phyloP scores from a whole-genome alignment of 2,329 filamentous ascomycete species.

The Scedosporium boydii region DNA sequence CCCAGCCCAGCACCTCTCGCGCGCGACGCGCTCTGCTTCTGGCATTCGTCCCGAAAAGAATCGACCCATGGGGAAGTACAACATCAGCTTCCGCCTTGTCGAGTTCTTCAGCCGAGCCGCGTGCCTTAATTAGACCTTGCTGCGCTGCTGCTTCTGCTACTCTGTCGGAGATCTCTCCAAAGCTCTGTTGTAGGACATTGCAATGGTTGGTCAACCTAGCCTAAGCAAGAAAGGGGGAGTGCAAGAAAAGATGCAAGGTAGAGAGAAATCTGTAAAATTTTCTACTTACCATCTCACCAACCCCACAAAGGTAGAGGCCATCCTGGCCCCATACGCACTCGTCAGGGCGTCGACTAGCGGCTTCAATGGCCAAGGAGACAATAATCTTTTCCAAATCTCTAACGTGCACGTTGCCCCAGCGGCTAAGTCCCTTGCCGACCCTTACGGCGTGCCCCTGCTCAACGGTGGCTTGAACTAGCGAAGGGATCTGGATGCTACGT shows the following conservation, averaged over 20 bases:
- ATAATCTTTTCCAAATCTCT: slow-evolving; percentile 22
- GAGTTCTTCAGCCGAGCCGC: slow-evolving; percentile 17
- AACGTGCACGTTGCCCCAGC: slow-evolving; percentile 27
- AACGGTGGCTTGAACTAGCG: slow-evolving; percentile 22
- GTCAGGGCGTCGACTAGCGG: slow-evolving; percentile 11
- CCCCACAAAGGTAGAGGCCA: slow-evolving; percentile 25
- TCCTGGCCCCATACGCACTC: slow-evolving; percentile 24
- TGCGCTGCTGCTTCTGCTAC: slow-evolving; percentile 17
- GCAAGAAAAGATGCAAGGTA: too few relatives aligned
- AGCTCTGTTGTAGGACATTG: slow-evolving; percentile 12
- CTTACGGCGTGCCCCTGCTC: slow-evolving; percentile 20
- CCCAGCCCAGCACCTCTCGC: slow-evolving; percentile 44
- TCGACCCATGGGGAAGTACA: slow-evolving; percentile 31
- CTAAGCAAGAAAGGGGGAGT: too few relatives aligned
- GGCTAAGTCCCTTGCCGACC: slow-evolving; percentile 22
- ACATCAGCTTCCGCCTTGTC: slow-evolving; percentile 32
- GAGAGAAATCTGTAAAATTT: not conserved
- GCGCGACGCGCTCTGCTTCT: slow-evolving; percentile 40
- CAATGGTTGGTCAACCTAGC: not conserved
- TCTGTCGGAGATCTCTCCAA: slow-evolving; percentile 20
- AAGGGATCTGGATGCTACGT: slow-evolving; percentile 30
- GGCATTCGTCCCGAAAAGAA: slow-evolving; percentile 50
- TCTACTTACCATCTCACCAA: slow-evolving; percentile 18
- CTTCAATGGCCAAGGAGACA: slow-evolving; percentile 19
- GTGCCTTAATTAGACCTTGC: slow-evolving; percentile 14